phyloP scores from a whole-genome alignment of 2,329 filamentous ascomycete species.

The Ophiobolus disseminans region DNA sequence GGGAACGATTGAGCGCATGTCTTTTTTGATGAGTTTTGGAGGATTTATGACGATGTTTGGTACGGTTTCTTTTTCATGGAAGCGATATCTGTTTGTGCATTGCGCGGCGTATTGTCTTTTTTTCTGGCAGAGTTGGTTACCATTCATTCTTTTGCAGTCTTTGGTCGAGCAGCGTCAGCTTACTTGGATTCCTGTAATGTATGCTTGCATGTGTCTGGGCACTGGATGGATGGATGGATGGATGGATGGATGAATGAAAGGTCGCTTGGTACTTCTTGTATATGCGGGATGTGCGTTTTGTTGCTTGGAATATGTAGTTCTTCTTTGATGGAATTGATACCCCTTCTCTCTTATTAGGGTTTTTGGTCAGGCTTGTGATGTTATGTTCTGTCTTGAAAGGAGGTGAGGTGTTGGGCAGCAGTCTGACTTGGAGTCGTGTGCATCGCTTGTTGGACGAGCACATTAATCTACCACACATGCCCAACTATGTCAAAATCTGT shows the following conservation, averaged over 20 bases:
- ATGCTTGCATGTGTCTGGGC: too few species aligned
- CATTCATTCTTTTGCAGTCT: not conserved
- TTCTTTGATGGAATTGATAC: constrained; percentile 7
- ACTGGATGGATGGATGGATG: too few species aligned
- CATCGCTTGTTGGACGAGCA: not conserved
- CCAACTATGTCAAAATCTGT: not conserved
- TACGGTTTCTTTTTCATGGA: too few species aligned
- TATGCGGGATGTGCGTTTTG: too few species aligned
- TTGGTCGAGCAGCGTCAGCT: too few species aligned
- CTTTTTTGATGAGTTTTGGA: not conserved
- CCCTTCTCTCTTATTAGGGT: too few species aligned
- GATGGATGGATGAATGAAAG: not conserved
- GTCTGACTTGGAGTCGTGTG: not conserved
- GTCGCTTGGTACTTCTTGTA: not conserved
- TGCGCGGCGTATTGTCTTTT: not conserved
- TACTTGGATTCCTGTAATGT: too few species aligned
- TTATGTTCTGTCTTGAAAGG: not conserved
- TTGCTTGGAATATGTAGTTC: constrained; percentile 2
- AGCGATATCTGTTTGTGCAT: too few species aligned
- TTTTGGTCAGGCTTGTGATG: not conserved
- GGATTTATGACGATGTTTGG: not conserved
- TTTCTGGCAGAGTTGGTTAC: not conserved
- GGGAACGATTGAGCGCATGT: not conserved
- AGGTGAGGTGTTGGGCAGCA: not conserved
- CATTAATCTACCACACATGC: too few species aligned